A percentile compares a stretch with the other conserved stretches of the same genome.
Conservation (phyloP, 2,329 filamentous ascomycete species). For the Emmonsia crescens region DNA sequence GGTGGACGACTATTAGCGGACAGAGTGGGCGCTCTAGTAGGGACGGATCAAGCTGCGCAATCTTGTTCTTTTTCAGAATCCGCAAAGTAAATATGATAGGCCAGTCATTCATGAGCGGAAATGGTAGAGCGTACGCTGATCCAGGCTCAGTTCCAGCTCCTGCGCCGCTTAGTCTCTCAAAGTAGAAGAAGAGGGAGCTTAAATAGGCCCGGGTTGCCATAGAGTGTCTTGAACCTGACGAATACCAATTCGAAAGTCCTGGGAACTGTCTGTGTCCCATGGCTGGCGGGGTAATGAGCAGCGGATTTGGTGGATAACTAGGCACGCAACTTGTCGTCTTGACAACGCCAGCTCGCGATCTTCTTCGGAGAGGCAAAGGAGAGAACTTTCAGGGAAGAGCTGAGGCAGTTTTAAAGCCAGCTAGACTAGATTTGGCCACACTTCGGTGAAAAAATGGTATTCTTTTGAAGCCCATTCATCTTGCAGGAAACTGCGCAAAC, state of each 20-base stretch:
- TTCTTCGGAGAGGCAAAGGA: slow-evolving; percentile 5
- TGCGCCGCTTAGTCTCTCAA: background rate
- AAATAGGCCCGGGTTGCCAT: slow-evolving; percentile 7
- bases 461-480: slow-evolving; percentile 2
- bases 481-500: slow-evolving; percentile 7
- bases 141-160: background rate
- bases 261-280: slow-evolving; percentile 9
- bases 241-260: slow-evolving; percentile 10
- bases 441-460: slow-evolving; percentile 4
- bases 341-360: slow-evolving; percentile 2
- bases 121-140: background rate
- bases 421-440: slow-evolving; percentile 5
- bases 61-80: background rate
- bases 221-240: slow-evolving; percentile 3
- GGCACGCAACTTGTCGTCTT: slow-evolving; percentile 9
- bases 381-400: slow-evolving; percentile 6
- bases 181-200: slow-evolving; percentile 6
- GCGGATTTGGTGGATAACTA: slow-evolving; percentile 10
- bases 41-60: background rate
- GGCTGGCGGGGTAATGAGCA: slow-evolving; percentile 6
- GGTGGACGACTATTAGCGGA: slow-evolving; percentile 2
- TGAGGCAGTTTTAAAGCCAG: slow-evolving; percentile 8
- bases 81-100: slow-evolving; percentile 8
- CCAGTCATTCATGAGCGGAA: background rate
- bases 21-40: background rate